phyloP scores from a whole-genome alignment of 2,329 filamentous ascomycete species.

The Aspergillus carbonarius region DNA sequence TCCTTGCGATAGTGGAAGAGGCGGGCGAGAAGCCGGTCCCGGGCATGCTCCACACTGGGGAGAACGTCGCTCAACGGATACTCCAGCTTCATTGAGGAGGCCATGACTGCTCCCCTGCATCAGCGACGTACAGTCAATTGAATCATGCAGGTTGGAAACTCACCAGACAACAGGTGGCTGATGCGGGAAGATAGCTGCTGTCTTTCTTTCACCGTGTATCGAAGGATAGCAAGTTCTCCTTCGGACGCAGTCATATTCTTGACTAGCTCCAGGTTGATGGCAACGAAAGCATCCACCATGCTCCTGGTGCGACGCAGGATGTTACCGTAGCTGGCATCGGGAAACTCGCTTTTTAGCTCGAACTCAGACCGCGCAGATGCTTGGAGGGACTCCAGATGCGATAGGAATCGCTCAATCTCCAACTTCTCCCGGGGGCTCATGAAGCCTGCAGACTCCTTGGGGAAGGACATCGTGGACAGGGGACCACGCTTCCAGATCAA shows the following conservation, averaged over 20 bases:
- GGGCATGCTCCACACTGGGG: slow-evolving; percentile 74
- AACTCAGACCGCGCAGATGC: slow-evolving; percentile 78
- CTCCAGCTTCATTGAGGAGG: slow-evolving; percentile 89
- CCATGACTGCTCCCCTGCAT: slow-evolving; percentile 67
- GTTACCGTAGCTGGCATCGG: slow-evolving; percentile 67
- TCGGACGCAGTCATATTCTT: slow-evolving; percentile 73
- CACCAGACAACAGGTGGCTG: slow-evolving; percentile 73
- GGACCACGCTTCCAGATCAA: slow-evolving; percentile 96
- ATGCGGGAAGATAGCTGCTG: slow-evolving; percentile 81
- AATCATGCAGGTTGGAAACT: slow-evolving; percentile 17
- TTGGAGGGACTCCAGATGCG: slow-evolving; percentile 71
- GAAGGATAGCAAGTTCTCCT: slow-evolving; percentile 77
- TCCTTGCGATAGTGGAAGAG: slow-evolving; percentile 83
- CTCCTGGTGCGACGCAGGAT: slow-evolving; percentile 78
- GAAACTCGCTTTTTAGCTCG: slow-evolving; percentile 84
- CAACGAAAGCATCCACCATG: slow-evolving; percentile 90
- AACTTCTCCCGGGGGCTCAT: slow-evolving; percentile 87
- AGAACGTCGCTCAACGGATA: slow-evolving; percentile 89
- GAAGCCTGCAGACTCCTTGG: slow-evolving; percentile 62
- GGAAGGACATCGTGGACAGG: slow-evolving; percentile 68
- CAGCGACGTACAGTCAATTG: slow-evolving; percentile 1
- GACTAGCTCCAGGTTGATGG: slow-evolving; percentile 89
- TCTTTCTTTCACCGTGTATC: slow-evolving; percentile 76
- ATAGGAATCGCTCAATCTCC: slow-evolving; percentile 76
- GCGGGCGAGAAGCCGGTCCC: slow-evolving; percentile 81